phyloP scores from a whole-genome alignment of 2,329 filamentous ascomycete genomes.

The Cordyceps cicadae region DNA sequence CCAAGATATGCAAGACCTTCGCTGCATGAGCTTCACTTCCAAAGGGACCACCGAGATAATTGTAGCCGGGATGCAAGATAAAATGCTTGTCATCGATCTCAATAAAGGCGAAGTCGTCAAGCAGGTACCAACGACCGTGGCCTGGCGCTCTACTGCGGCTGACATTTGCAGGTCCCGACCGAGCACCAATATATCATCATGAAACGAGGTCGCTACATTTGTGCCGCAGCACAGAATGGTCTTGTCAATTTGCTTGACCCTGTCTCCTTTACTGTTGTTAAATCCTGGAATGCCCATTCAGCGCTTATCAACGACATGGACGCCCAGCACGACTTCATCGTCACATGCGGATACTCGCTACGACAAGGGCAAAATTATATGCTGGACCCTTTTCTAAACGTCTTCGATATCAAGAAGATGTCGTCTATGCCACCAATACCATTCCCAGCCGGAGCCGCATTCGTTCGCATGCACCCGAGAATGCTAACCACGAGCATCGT shows the following conservation, averaged over 20 bases:
- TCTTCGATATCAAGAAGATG: conserved; percentile 91
- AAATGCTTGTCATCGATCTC: conserved; percentile 70
- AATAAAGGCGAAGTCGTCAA: conserved; percentile 65
- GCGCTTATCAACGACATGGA: conserved; percentile 95
- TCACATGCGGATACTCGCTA: conserved; percentile 88
- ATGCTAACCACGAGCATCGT: conserved; percentile 94
- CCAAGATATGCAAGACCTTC: conserved; percentile 73
- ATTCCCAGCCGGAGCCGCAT: conserved; percentile 85
- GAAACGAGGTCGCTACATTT: conserved; percentile 85
- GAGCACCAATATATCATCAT: conserved; percentile 80
- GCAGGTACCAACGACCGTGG: conserved; percentile 36
- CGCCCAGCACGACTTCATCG: conserved; percentile 85
- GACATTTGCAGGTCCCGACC: conserved; percentile 51
- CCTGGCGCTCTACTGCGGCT: conserved; percentile 16
- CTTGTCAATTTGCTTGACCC: conserved; percentile 81
- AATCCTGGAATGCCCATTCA: conserved; percentile 84
- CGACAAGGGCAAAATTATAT: conserved; percentile 66
- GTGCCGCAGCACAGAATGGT: conserved; percentile 77
- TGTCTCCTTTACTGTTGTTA: conserved; percentile 66
- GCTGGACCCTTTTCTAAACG: conserved; percentile 86
- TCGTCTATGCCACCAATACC: conserved; percentile 82
- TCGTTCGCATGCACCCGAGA: conserved; percentile 91
- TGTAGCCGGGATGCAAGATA: conserved; percentile 76
- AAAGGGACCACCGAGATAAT: conserved; percentile 77
- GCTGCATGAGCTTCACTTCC: conserved; percentile 92